Evolutionary conservation across 805 yeast species (phyloP).

Genomic region (Torulaspora franciscae): DNA sequence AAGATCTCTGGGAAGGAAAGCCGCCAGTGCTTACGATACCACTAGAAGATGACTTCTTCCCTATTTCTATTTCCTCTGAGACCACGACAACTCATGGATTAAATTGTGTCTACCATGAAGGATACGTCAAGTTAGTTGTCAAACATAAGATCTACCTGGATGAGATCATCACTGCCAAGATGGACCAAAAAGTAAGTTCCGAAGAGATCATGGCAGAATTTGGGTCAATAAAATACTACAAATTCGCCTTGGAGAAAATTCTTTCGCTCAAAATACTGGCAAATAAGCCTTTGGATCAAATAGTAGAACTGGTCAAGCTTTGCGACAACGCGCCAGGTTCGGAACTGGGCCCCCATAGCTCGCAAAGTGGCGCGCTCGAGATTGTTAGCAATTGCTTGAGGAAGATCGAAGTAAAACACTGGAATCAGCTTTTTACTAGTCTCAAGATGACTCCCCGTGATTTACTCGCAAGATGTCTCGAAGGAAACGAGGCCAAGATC

Average conservation of each 20-base stretch:
- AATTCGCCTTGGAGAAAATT: conserved; percentile 35
- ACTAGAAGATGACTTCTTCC: conserved; percentile 30
- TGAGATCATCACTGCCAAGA: conserved; percentile 21
- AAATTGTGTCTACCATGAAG: conserved; percentile 20
- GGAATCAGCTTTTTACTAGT: conserved; percentile 29
- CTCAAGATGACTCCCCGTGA: conserved; percentile 32
- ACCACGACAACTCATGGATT: conserved; percentile 31
- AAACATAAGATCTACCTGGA: conserved; percentile 33
- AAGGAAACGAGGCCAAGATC: conserved; percentile 30
- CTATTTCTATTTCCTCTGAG: conserved; percentile 28
- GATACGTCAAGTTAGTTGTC: conserved; percentile 19
- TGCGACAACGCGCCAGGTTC: conserved; percentile 14
- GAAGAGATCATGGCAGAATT: conserved; percentile 25
- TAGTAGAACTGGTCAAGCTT: conserved; percentile 24
- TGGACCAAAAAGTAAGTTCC: conserved; percentile 13
- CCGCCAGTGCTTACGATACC: conserved; percentile 15
- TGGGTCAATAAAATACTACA: conserved; percentile 27
- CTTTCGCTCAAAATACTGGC: conserved; percentile 27
- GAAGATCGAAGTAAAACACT: conserved; percentile 33
- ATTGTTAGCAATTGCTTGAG: conserved; percentile 35
- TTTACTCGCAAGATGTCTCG: conserved; percentile 29
- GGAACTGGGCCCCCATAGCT: conserved; percentile 1
- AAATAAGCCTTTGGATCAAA: conserved; percentile 21
- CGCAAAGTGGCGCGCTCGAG: conserved; percentile 25
- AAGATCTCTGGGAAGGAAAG: conserved; percentile 25